Evolutionary conservation across 1,284 basidiomycete species (phyloP).

Genomic region (Cryptococcus wingfieldii): DNA sequence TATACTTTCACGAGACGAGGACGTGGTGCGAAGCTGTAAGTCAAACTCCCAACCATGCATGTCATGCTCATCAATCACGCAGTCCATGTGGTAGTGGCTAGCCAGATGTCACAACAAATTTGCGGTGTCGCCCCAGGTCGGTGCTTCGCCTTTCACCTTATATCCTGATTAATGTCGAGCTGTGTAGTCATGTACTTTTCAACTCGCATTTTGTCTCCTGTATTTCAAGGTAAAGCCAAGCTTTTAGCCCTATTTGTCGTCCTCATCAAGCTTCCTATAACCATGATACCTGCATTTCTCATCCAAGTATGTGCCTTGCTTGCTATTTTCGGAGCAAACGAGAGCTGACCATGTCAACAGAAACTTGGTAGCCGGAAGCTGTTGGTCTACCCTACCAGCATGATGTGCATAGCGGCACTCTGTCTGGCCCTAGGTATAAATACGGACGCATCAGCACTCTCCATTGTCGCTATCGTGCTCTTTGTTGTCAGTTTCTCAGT

Average conservation of each 20-base stretch:
- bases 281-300: slow-evolving; percentile 49
- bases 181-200: slow-evolving; percentile 46
- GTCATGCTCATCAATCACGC: slow-evolving; percentile 1
- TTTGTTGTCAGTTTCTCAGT: slow-evolving; percentile 35
- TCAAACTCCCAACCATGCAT: neutral
- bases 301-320: slow-evolving; percentile 35
- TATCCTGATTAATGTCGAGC: neutral
- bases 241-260: slow-evolving; percentile 42
- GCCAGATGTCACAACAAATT: slow-evolving; percentile 37
- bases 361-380: slow-evolving; percentile 26
- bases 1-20: slow-evolving; percentile 23
- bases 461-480: slow-evolving; percentile 24
- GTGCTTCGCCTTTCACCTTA: neutral
- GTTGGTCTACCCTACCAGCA: slow-evolving; percentile 24
- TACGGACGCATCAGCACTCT: slow-evolving; percentile 14
- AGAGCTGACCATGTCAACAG: slow-evolving; percentile 9
- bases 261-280: slow-evolving; percentile 48
- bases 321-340: neutral
- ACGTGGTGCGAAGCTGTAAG: slow-evolving; percentile 27
- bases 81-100: slow-evolving; percentile 36
- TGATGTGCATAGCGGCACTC: slow-evolving; percentile 26
- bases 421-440: slow-evolving; percentile 35
- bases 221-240: slow-evolving; percentile 38
- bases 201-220: slow-evolving; percentile 43
- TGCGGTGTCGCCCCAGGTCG: slow-evolving; percentile 38